Percentiles rank a stretch among this genome's conserved stretches.
Conservation (phyloP, 2,329 filamentous ascomycete species). For the Sporothrix humicola region DNA sequence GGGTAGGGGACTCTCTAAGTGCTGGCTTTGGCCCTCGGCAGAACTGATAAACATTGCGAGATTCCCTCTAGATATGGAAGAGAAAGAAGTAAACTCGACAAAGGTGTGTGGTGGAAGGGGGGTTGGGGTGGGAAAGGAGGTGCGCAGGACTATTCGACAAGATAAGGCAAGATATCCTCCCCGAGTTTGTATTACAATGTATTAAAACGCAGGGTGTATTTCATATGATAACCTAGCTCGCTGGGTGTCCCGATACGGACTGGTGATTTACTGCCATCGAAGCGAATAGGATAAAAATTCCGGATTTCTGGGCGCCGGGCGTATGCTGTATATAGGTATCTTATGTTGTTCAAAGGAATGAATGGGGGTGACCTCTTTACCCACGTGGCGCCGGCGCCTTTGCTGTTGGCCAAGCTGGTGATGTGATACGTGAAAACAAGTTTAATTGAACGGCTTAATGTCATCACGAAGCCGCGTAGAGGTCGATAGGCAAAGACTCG, state of each 20-base stretch:
- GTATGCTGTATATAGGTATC: neutral
- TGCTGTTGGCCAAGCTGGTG: neutral
- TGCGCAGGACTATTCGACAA: neutral
- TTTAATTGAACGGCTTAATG: neutral
- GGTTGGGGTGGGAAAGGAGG: neutral
- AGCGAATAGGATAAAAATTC: too few relatives aligned
- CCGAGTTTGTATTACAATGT: too few relatives aligned
- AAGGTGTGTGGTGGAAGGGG: neutral
- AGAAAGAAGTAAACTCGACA: too few relatives aligned
- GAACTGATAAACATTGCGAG: too few relatives aligned
- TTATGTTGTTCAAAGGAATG: neutral
- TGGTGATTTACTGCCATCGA: too few relatives aligned
- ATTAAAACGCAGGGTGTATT: too few relatives aligned
- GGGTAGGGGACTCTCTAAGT: too few relatives aligned
- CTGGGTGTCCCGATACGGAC: too few relatives aligned
- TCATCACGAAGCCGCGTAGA: neutral
- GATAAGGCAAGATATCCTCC: conserved; percentile 9
- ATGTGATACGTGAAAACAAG: neutral
- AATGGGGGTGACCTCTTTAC: neutral
- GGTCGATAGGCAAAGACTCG: too few relatives aligned
- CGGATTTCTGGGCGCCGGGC: too few relatives aligned
- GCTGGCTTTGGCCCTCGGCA: too few relatives aligned
- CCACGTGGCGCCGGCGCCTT: neutral
- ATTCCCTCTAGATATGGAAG: neutral
- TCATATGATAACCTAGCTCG: too few relatives aligned